Evolutionary conservation across 2,329 filamentous ascomycete species (phyloP).

Genomic region (Xylariales sp.): DNA sequence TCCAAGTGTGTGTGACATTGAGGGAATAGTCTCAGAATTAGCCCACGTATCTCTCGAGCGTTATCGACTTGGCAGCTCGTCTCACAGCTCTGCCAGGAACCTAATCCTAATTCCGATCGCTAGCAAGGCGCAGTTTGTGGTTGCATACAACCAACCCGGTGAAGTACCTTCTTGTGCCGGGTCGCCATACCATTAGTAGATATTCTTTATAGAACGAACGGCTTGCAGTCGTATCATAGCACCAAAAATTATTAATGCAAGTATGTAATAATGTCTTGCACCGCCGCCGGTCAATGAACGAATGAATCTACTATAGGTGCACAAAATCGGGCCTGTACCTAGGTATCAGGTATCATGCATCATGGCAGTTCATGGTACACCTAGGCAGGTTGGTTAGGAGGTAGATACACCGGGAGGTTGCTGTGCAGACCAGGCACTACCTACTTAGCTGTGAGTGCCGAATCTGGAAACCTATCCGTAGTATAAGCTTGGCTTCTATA

Average conservation of each 20-base stretch:
- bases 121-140: conserved; percentile 33
- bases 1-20: conserved; percentile 14
- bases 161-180: neutral
- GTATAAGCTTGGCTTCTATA: conserved; percentile 20
- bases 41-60: conserved; percentile 11
- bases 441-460: conserved; percentile 5
- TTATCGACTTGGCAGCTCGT: conserved; percentile 25
- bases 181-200: conserved; percentile 12
- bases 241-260: conserved; percentile 24
- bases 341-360: neutral
- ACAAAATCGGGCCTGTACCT: neutral
- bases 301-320: neutral
- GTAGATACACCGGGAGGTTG: too few species aligned
- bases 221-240: conserved; percentile 23
- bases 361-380: neutral
- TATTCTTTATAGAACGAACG: conserved; percentile 10
- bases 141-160: conserved; percentile 24
- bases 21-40: conserved; percentile 28
- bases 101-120: conserved; percentile 18
- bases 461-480: conserved; percentile 20
- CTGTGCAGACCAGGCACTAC: neutral
- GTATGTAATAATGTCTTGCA: conserved; percentile 32
- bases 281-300: conserved; percentile 27
- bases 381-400: too few species aligned
- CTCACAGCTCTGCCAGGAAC: conserved; percentile 15